A percentile compares a stretch with the other conserved stretches of the same genome.
These are phyloP conservation scores for Dictyostelium brefeldianum DNA, from an alignment of 78 protist species.

Conservation along the genomic window DNA sequence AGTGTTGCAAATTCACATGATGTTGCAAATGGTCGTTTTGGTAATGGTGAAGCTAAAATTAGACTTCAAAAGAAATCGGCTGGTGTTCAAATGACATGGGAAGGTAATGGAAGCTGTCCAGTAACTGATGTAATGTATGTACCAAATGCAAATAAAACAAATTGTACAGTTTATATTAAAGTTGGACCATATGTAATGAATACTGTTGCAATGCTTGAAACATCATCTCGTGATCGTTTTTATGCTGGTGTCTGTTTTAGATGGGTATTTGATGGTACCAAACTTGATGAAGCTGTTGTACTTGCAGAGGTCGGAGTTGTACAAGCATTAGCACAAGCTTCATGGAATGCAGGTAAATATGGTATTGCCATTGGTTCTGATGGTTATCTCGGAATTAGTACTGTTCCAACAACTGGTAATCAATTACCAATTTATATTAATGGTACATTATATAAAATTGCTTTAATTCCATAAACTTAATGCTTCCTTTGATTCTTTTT, in stretches of 20 bases:
- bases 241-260: constrained; percentile 6
- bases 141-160: neutral
- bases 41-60: neutral
- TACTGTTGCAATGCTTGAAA: neutral
- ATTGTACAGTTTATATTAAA: neutral
- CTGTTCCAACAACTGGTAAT: neutral
- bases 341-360: constrained; percentile 15
- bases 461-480: neutral
- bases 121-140: neutral
- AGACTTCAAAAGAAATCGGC: constrained; percentile 5
- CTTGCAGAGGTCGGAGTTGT: neutral
- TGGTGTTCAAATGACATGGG: constrained; percentile 4
- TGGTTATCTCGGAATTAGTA: neutral
- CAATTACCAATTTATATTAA: constrained; percentile 7
- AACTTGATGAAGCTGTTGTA: neutral
- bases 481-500: neutral
- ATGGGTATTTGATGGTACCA: constrained; percentile 1
- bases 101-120: neutral
- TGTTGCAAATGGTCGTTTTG: constrained; percentile 17
- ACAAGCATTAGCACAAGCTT: neutral
- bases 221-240: neutral
- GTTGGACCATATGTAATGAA: constrained; percentile 5
- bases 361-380: constrained; percentile 14
- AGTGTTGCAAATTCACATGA: neutral
- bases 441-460: constrained; percentile 9